Evolutionary conservation across 495 filamentous ascomycete genomes (phyloP).

Genomic region (Halenospora varia): DNA sequence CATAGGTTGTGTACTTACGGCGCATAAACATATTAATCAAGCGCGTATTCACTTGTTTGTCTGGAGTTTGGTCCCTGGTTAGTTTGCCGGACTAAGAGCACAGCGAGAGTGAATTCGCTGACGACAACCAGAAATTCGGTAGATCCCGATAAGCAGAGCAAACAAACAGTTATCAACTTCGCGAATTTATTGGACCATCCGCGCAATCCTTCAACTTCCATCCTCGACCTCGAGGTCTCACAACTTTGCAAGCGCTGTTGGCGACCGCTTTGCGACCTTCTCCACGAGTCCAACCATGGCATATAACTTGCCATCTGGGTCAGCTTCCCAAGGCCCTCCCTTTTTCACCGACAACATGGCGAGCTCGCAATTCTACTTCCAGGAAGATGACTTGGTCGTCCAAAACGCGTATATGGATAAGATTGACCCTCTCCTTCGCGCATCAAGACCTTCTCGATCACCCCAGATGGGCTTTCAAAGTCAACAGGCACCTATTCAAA

Average conservation of each 20-base stretch:
- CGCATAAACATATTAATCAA: not conserved
- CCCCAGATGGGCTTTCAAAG: not conserved
- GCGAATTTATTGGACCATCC: not conserved
- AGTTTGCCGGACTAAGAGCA: not conserved
- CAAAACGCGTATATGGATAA: not conserved
- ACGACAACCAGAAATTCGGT: not conserved
- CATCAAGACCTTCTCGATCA: not conserved
- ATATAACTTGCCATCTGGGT: not conserved
- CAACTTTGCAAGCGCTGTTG: conserved; percentile 6
- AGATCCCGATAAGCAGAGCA: not conserved
- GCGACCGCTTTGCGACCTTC: not conserved
- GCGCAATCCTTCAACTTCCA: not conserved
- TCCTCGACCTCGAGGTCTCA: not conserved
- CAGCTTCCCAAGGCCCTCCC: not conserved
- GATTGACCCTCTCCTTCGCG: conserved; percentile 2
- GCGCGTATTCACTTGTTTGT: not conserved
- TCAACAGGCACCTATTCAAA: conserved; percentile 5
- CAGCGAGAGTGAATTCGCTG: not conserved
- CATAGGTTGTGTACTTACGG: not conserved
- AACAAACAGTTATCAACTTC: not conserved
- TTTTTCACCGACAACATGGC: not conserved
- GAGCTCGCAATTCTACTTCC: not conserved
- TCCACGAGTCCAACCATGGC: not conserved
- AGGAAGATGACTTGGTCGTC: not conserved
- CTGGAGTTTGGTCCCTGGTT: not conserved